These are phyloP conservation scores for Penicillium sp. DNA, from an alignment of 2,329 filamentous ascomycete species.

Conservation along the genomic window DNA sequence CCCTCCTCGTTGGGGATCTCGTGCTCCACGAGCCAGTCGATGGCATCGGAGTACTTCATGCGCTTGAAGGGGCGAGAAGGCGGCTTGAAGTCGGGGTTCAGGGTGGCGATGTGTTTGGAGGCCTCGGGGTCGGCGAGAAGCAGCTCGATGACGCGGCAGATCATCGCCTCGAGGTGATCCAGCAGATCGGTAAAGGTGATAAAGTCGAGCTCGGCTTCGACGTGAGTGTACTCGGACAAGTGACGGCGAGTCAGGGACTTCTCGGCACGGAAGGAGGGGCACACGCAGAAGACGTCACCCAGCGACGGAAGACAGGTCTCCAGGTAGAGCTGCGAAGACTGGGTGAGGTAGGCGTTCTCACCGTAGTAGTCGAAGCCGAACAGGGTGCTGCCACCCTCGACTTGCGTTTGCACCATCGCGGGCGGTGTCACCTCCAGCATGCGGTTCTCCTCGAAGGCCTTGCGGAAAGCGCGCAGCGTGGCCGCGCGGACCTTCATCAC, in stretches of 20 bases:
- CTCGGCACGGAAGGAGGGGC: slow-evolving; percentile 97
- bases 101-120: slow-evolving; percentile 67
- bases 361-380: slow-evolving; percentile 88
- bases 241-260: slow-evolving; percentile 92
- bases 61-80: slow-evolving; percentile 83
- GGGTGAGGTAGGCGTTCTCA: slow-evolving; percentile 86
- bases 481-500: slow-evolving; percentile 82
- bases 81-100: slow-evolving; percentile 84
- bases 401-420: slow-evolving; percentile 88
- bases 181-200: slow-evolving; percentile 89
- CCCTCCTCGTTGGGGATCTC: slow-evolving; percentile 91
- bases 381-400: slow-evolving; percentile 85
- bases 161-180: slow-evolving; percentile 75
- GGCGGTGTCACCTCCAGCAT: slow-evolving; percentile 82
- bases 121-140: slow-evolving; percentile 67
- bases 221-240: slow-evolving; percentile 91
- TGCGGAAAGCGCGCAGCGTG: slow-evolving; percentile 73
- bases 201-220: slow-evolving; percentile 94
- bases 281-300: slow-evolving; percentile 95
- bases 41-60: slow-evolving; percentile 92
- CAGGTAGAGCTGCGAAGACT: slow-evolving; percentile 95
- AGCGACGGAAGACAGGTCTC: slow-evolving; percentile 88
- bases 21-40: slow-evolving; percentile 86
- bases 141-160: slow-evolving; percentile 78
- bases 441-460: slow-evolving; percentile 68